Base-by-base conservation (phyloP, 2,329 filamentous ascomycete genomes). In the Emmonsia crescens region DNA sequence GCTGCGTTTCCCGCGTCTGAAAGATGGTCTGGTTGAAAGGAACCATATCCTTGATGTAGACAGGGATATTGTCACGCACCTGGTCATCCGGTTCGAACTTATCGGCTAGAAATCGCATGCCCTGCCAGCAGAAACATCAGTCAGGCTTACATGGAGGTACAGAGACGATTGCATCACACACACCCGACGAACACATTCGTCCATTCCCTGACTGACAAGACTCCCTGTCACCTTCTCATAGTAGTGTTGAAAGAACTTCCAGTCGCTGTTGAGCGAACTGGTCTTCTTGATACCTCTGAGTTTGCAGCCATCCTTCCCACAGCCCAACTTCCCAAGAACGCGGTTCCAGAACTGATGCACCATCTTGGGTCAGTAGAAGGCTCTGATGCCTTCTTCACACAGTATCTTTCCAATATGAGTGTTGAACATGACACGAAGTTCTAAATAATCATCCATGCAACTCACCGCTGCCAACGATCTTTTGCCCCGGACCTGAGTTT, bases 41-140 rank as follows among this genome's bases (percentile, higher is more conserved):
- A 31, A 66, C 59, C 49, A 69, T 65, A 58, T 69, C 62, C 57
- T 69, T 51, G 19, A 69, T 67, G 56, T 68, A 69, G 14, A 69
- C 63, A 49, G 61, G 64, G 55, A 56, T 46, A 51, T 66, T 69
- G 42, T 58, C 57, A 24, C 55, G 54, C 40, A 46, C 48, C 60
- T 69, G 58, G 42, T 62, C 64, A 29, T 66, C 56, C 5, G 68
- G 61, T 21, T 59, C 40, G 27, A 49, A 55, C 59, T 68, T 65
- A 38, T 68, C 59, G 19, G 65, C 60, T 46, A 69, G 61, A 44
- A 63, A 58, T 61, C 61, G 61, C 42, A 68, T 65, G 19, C 64
- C 62, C 66, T 68, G 31, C 54, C 48, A 31, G 21, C 55, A 14
- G 29, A 56, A 33, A 54, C 38, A 62, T 44, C 64, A 62, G 57